Evolutionary conservation across 1,284 basidiomycete genomes (phyloP).

Genomic region (Pseudozyma pruni): DNA sequence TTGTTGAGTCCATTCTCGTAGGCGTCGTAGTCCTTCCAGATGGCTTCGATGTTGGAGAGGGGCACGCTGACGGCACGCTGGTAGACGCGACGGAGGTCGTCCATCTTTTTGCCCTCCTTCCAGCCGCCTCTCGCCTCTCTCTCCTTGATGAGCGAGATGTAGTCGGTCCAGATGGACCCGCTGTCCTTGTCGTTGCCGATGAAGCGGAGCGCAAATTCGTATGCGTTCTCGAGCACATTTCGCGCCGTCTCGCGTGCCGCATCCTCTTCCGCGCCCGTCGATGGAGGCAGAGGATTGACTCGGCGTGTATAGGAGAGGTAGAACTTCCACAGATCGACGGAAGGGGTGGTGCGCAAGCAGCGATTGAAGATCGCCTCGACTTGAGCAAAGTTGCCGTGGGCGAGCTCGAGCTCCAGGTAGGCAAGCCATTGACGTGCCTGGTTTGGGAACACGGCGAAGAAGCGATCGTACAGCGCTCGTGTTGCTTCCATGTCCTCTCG

Average conservation of each 20-base stretch:
- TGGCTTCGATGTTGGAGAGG: conserved; percentile 87
- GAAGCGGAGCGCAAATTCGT: conserved; percentile 90
- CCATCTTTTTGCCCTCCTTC: conserved; percentile 97
- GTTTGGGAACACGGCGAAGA: conserved; percentile 81
- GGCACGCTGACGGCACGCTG: conserved; percentile 94
- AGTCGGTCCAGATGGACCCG: conserved; percentile 74
- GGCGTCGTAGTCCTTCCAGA: conserved; percentile 94
- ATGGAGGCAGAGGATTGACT: conserved; percentile 63
- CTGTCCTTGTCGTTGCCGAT: conserved; percentile 78
- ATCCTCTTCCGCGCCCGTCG: conserved; percentile 68
- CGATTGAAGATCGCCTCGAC: conserved; percentile 75
- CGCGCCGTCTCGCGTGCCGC: conserved; percentile 73
- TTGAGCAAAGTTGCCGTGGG: conserved; percentile 74
- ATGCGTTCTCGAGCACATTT: conserved; percentile 84
- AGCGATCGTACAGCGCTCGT: conserved; percentile 77
- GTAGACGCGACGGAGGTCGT: conserved; percentile 88
- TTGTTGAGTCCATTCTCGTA: conserved; percentile 93
- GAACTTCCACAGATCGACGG: conserved; percentile 86
- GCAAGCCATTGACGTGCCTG: conserved; percentile 69
- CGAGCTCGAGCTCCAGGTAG: conserved; percentile 82
- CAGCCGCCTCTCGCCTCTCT: conserved; percentile 74
- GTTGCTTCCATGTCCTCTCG: conserved; percentile 77
- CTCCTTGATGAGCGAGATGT: conserved; percentile 83
- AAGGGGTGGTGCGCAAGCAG: conserved; percentile 82
- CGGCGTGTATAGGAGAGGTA: conserved; percentile 65